Base-by-base conservation (phyloP, 2,329 filamentous ascomycete genomes). In the Pseudogymnoascus destructans region DNA sequence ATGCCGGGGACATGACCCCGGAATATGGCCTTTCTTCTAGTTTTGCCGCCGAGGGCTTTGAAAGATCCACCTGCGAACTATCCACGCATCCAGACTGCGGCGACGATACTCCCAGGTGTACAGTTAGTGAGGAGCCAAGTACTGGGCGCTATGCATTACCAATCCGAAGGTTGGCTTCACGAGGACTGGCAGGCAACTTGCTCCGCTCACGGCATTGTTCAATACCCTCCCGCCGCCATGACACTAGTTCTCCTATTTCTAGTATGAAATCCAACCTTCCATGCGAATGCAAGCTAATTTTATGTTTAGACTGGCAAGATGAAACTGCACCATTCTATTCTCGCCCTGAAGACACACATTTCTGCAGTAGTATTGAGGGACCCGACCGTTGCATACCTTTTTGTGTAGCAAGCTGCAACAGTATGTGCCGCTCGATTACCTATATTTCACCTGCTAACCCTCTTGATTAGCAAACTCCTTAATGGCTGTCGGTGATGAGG, bases 401-500 rank as follows among this genome's bases (percentile, higher is more conserved):
- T 67, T 86, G 82, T 68, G 79, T 79, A 38, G 75, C 80, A 42
- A 76, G 79, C 59, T 86, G 84, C 69, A 85, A 87, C 63, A 84
- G 80, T 80, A 71, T 71, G 79, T 73, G 3, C 38, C 54, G 10
- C 8, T 11, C 10, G 25, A 5, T 21, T 21, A 23, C 1, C 17
- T 46, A 40, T 57, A 56, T 36, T 36, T 33, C 64, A 66, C 56
- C 6, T 59, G 27, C 57, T 60, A 54, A 61, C 65, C 17, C 65
- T 59, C 13, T 5, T 30, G 21, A 40, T 10, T 60, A 81, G 79
- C 78, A 60, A 86, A 86, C 68, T 79, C 82, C 6, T 73, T 88
- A 8, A 76, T 87, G 59, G 85, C 85, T 2, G 74, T 87, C 60
- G 85, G 84, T 36, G 84, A 87, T 64, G 85, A 89, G 71, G 81